A percentile compares a stretch with the other conserved stretches of the same genome.
Evolutionary conservation across 257 asterid species (phyloP).

Genomic region (Misopates orontium): DNA sequence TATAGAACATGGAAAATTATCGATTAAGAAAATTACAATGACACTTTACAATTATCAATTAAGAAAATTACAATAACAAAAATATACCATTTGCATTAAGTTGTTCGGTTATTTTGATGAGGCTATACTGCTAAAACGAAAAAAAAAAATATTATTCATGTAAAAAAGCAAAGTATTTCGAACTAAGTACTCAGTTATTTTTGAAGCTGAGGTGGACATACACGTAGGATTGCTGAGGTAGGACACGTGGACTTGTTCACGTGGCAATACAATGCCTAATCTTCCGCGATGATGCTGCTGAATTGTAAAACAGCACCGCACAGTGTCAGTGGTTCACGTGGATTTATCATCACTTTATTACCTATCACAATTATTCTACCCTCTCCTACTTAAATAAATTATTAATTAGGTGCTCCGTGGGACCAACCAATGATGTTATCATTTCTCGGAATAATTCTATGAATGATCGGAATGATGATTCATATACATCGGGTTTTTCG

Average conservation of each 20-base stretch:
- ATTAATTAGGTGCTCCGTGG: constrained; percentile 3
- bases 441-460: background rate
- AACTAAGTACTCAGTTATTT: background rate
- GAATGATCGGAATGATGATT: background rate
- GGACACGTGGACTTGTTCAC: constrained; percentile 36
- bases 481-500: too few relatives aligned
- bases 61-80: too few relatives aligned
- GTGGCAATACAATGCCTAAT: constrained; percentile 32
- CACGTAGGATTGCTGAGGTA: constrained; percentile 25
- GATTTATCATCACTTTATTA: constrained; percentile 17
- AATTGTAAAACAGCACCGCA: constrained; percentile 44
- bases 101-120: too few relatives aligned
- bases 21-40: too few relatives aligned
- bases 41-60: too few relatives aligned
- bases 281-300: constrained; percentile 1
- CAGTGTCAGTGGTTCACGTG: constrained; percentile 40
- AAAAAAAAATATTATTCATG: background rate
- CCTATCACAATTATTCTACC: constrained; percentile 3
- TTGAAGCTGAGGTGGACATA: constrained; percentile 34
- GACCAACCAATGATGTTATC: constrained; percentile 14
- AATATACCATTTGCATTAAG: too few relatives aligned
- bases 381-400: background rate
- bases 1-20: too few relatives aligned
- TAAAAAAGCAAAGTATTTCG: too few relatives aligned
- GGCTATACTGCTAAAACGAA: background rate